Percentiles rank a stretch among this genome's conserved stretches.
These are phyloP conservation scores for Aspergillus hortae DNA, from an alignment of 2,329 filamentous ascomycete species.

Conservation along the genomic window DNA sequence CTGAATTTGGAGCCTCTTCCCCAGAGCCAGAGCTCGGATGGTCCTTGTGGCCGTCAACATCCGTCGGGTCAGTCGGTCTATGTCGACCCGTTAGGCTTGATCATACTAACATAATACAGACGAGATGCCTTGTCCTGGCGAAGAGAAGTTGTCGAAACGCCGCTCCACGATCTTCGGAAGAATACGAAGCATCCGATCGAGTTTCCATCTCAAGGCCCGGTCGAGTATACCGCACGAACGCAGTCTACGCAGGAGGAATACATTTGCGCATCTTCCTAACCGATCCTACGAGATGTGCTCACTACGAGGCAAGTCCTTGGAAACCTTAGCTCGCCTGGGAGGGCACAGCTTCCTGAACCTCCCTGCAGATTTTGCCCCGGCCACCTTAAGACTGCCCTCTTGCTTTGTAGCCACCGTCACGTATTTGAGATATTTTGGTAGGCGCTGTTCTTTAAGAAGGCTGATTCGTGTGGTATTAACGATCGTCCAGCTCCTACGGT, in stretches of 20 bases:
- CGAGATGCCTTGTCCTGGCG: not conserved
- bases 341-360: slow-evolving; percentile 39
- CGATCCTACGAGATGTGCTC: slow-evolving; percentile 28
- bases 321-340: slow-evolving; percentile 42
- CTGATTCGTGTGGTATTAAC: not conserved
- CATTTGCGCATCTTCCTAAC: slow-evolving; percentile 30
- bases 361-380: slow-evolving; percentile 36
- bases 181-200: slow-evolving; percentile 36
- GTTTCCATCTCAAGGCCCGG: slow-evolving; percentile 21
- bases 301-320: slow-evolving; percentile 35
- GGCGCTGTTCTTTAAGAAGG: not conserved
- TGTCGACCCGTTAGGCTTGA: too few relatives aligned
- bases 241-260: slow-evolving; percentile 38
- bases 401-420: slow-evolving; percentile 41
- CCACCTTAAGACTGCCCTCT: slow-evolving; percentile 37
- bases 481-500: slow-evolving; percentile 23
- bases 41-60: too few relatives aligned
- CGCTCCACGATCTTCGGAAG: slow-evolving; percentile 23
- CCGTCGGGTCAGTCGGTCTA: too few relatives aligned
- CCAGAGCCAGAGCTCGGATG: too few relatives aligned
- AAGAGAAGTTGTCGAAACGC: slow-evolving; percentile 10
- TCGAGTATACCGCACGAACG: slow-evolving; percentile 12
- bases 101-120: not conserved
- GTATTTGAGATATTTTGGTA: slow-evolving; percentile 37
- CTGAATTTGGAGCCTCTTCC: slow-evolving; percentile 19